Evolutionary conservation across 352 stramenopile species (phyloP), one percentile per base, ranked within the genome.

Genomic region (Lagenidium sp.): DNA sequence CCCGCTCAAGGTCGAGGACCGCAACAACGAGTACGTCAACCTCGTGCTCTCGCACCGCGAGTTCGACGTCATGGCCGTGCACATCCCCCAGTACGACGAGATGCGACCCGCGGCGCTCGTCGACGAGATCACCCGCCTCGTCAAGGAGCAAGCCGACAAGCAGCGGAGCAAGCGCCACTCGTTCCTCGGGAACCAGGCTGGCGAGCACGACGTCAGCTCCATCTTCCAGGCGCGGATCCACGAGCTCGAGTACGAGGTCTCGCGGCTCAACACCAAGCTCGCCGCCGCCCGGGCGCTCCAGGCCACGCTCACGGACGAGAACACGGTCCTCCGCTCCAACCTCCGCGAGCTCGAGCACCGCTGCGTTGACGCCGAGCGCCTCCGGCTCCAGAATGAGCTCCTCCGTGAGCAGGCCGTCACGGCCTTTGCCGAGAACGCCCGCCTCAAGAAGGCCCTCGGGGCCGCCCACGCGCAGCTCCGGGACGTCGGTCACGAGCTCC

Each of bases 1-100:
- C 53, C 76, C 76, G 31, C 60, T 89, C 24, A 71, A 75, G 44
- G 50, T 68, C 28, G 50, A 52, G 1, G 41, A 55, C 26, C 52
- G 44, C 20, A 47, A 69, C 44, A 56, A 53, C 55, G 65, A 79
- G 39, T 78, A 78, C 53, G 65, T 86, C 43, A 86, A 73, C 36
- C 44, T 89, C 40, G 71, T 85, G 50, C 60, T 89, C 4, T 89
- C 76, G 37, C 70, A 85, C 44, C 68, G 76, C 25, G 76, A 89
- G 50, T 85, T 89, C 41, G 70, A 89, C 50, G 58, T 60, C 20
- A 89, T 89, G 73, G 73, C 68, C 0, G 64, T 86, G 31, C 70
- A 86, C 32, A 55, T 89, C 36, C 57, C 68, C 22, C 68, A 85
- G 37, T 89, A 82, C 47, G 68, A 86, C 39, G 58, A 76, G 23